Evolutionary conservation across 75 land plant genomes (phyloP).

Genomic region (Ceratopteris richardii): DNA sequence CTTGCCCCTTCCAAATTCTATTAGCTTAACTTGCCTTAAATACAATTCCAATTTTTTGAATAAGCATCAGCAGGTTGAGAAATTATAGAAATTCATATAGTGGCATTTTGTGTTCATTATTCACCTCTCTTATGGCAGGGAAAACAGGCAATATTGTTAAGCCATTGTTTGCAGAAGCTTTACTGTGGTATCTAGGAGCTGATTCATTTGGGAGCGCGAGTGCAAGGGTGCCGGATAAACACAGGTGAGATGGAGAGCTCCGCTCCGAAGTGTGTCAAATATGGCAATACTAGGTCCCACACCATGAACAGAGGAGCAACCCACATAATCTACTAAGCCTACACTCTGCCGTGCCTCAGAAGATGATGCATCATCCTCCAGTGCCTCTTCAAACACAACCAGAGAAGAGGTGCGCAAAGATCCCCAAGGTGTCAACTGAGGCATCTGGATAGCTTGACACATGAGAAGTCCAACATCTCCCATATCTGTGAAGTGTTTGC

Average conservation of each 20-base stretch:
- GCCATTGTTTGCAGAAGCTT: neutral
- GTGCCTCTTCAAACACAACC: conserved; percentile 61
- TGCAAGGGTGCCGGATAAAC: conserved; percentile 82
- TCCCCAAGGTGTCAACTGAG: conserved; percentile 57
- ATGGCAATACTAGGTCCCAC: conserved; percentile 77
- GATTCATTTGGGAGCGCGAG: conserved; percentile 62
- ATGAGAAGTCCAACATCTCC: conserved; percentile 83
- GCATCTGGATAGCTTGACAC: conserved; percentile 81
- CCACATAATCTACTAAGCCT: conserved; percentile 60
- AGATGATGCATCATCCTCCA: conserved; percentile 23
- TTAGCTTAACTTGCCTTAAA: too few relatives aligned
- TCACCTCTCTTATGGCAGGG: too few relatives aligned
- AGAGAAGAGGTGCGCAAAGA: conserved; percentile 74
- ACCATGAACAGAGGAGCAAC: conserved; percentile 82
- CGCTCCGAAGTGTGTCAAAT: conserved; percentile 64
- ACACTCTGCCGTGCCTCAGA: conserved; percentile 14
- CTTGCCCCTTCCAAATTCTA: too few relatives aligned
- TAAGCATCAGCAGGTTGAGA: too few relatives aligned
- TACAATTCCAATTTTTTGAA: too few relatives aligned
- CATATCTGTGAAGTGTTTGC: conserved; percentile 91
- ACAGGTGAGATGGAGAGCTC: conserved; percentile 58
- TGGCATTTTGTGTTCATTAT: too few relatives aligned
- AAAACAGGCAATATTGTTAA: too few relatives aligned
- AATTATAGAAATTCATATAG: too few relatives aligned
- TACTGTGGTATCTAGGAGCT: conserved; percentile 48